Percentiles rank a stretch among this genome's conserved stretches.
Evolutionary conservation across 1,284 basidiomycete species (phyloP).

Genomic region (Austroboletus rostrupii): DNA sequence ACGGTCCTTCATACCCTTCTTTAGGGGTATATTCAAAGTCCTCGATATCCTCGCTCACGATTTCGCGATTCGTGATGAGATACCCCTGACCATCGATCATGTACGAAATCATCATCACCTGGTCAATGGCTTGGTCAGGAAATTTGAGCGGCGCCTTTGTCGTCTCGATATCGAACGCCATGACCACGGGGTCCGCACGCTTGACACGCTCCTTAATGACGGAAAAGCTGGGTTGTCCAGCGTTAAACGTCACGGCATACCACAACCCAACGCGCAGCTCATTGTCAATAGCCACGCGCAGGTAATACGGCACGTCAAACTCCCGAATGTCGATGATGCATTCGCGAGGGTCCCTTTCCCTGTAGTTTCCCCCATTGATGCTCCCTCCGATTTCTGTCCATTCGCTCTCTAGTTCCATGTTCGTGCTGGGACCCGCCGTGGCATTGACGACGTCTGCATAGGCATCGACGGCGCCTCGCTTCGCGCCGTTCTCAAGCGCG

Average conservation of each 20-base stretch:
- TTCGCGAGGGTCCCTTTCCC: constrained; percentile 81
- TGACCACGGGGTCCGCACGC: constrained; percentile 97
- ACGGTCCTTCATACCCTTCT: constrained; percentile 96
- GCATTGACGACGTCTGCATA: constrained; percentile 97
- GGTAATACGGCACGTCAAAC: constrained; percentile 96
- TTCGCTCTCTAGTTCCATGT: constrained; percentile 67
- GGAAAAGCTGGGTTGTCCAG: constrained; percentile 76
- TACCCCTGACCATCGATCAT: constrained; percentile 97
- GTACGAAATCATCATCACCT: constrained; percentile 99
- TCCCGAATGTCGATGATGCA: constrained; percentile 94
- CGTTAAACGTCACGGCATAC: constrained; percentile 86
- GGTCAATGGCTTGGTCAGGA: constrained; percentile 92
- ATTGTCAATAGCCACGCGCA: constrained; percentile 98
- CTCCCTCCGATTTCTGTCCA: constrained; percentile 52
- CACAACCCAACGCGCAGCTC: constrained; percentile 96
- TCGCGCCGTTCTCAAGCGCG: constrained; percentile 87
- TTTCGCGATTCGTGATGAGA: constrained; percentile 96
- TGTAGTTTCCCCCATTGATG: constrained; percentile 38
- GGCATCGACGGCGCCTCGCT: constrained; percentile 92
- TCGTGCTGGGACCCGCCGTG: constrained; percentile 49
- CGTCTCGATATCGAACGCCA: constrained; percentile 99
- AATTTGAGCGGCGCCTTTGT: constrained; percentile 99
- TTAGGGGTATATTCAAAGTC: constrained; percentile 99
- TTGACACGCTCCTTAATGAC: constrained; percentile 85
- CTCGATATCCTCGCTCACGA: constrained; percentile 96